Percentiles rank a stretch among this genome's conserved stretches.
Evolutionary conservation across 1,284 basidiomycete genomes (phyloP).

Genomic region (Malassezia psittaci): DNA sequence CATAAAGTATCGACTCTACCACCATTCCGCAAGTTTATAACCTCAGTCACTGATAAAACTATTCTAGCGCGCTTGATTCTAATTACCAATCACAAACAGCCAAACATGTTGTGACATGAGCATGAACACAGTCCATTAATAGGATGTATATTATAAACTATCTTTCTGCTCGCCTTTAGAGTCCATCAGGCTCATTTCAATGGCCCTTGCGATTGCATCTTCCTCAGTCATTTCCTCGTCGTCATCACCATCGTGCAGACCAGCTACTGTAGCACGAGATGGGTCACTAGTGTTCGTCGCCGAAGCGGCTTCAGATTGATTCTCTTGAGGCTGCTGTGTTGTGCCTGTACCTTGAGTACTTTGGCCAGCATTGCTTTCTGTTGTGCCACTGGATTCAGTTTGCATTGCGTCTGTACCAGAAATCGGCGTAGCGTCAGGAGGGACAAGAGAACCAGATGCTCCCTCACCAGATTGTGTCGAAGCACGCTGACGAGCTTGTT

Average conservation of each 20-base stretch:
- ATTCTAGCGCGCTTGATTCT: too few species aligned
- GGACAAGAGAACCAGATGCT: slow-evolving; percentile 34
- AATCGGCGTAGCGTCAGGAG: slow-evolving; percentile 32
- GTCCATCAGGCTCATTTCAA: slow-evolving; percentile 42
- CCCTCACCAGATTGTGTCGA: slow-evolving; percentile 28
- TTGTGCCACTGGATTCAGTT: slow-evolving; percentile 23
- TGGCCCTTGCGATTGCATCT: slow-evolving; percentile 45
- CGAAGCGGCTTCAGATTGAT: slow-evolving; percentile 21
- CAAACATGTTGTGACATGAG: too few species aligned
- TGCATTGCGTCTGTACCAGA: slow-evolving; percentile 25
- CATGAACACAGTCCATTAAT: too few species aligned
- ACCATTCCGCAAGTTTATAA: too few species aligned
- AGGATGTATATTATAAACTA: too few species aligned
- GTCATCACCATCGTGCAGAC: slow-evolving; percentile 31
- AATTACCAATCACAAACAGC: too few species aligned
- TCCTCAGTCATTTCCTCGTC: slow-evolving; percentile 47
- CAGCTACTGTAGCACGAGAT: slow-evolving; percentile 25
- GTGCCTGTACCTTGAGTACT: slow-evolving; percentile 35
- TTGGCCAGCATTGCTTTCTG: slow-evolving; percentile 36
- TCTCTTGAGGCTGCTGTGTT: slow-evolving; percentile 17
- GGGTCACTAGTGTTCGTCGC: neutral
- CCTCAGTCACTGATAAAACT: too few species aligned
- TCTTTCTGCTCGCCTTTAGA: neutral
- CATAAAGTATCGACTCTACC: too few species aligned
- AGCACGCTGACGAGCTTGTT: slow-evolving; percentile 64